Conservation (phyloP, 192 early-diverging fungal genomes). For the Globomyces pollinis-pini region DNA sequence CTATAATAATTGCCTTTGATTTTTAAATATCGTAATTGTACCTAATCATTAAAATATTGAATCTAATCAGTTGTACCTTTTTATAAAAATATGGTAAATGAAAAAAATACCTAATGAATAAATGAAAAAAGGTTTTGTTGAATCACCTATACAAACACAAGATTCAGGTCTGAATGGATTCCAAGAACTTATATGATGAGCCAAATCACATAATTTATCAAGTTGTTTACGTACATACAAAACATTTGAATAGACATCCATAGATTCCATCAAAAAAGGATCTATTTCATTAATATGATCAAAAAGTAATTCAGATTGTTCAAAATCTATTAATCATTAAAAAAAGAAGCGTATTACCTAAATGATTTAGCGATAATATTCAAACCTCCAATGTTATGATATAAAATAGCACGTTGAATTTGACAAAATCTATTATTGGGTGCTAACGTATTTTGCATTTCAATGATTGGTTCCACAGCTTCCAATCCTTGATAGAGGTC, state of each 20-base stretch:
- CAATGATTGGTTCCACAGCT: too few relatives aligned
- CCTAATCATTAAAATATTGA: not conserved
- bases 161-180: constrained; percentile 86
- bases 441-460: too few relatives aligned
- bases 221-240: constrained; percentile 70
- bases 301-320: constrained; percentile 61
- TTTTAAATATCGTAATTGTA: too few relatives aligned
- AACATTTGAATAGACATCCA: constrained; percentile 81
- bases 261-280: constrained; percentile 71
- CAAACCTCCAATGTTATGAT: too few relatives aligned
- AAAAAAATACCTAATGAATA: not conserved
- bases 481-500: too few relatives aligned
- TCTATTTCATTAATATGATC: constrained; percentile 58
- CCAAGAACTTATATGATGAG: constrained; percentile 58
- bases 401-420: too few relatives aligned
- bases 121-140: not conserved
- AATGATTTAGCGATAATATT: too few relatives aligned
- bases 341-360: too few relatives aligned
- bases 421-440: too few relatives aligned
- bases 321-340: too few relatives aligned
- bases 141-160: too few relatives aligned
- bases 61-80: not conserved
- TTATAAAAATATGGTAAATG: too few relatives aligned
- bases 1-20: constrained; percentile 94
- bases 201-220: constrained; percentile 66